phyloP scores from a whole-genome alignment of 2,329 filamentous ascomycete species.

The Bipolaris zeicola region DNA sequence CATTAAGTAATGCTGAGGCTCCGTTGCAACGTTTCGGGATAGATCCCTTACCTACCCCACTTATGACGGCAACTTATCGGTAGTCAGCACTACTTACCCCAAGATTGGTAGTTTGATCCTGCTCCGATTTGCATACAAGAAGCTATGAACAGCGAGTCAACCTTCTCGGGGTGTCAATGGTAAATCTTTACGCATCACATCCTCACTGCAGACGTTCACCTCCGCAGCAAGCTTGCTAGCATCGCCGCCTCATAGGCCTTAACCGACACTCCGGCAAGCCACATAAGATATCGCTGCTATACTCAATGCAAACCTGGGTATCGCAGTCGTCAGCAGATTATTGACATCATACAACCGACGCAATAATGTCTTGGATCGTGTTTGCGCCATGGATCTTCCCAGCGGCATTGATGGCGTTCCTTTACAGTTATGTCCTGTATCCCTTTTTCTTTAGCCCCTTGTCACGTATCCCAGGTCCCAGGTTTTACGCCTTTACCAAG shows the following conservation, averaged over 20 bases:
- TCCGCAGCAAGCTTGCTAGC: background rate
- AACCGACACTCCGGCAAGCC: background rate
- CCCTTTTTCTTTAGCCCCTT: slow-evolving; percentile 2
- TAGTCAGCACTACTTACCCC: background rate
- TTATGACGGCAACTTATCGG: background rate
- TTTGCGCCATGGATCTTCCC: background rate
- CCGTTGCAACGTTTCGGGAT: background rate
- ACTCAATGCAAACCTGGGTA: background rate
- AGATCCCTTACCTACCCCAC: slow-evolving; percentile 5
- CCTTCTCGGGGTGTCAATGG: too few relatives aligned
- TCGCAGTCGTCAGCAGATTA: background rate
- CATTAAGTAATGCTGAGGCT: background rate
- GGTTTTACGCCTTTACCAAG: slow-evolving; percentile 50
- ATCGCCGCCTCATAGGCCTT: background rate
- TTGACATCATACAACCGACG: background rate
- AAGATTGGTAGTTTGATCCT: background rate
- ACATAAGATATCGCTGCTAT: background rate
- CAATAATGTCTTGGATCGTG: background rate
- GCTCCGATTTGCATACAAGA: background rate
- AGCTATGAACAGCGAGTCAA: too few relatives aligned
- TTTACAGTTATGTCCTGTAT: background rate
- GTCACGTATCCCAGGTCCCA: slow-evolving; percentile 46
- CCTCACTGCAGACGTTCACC: too few relatives aligned
- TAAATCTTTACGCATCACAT: too few relatives aligned
- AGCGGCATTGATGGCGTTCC: background rate